Base-by-base conservation (phyloP, 306 rosid genomes). In the Pachyrhizus erosus region DNA sequence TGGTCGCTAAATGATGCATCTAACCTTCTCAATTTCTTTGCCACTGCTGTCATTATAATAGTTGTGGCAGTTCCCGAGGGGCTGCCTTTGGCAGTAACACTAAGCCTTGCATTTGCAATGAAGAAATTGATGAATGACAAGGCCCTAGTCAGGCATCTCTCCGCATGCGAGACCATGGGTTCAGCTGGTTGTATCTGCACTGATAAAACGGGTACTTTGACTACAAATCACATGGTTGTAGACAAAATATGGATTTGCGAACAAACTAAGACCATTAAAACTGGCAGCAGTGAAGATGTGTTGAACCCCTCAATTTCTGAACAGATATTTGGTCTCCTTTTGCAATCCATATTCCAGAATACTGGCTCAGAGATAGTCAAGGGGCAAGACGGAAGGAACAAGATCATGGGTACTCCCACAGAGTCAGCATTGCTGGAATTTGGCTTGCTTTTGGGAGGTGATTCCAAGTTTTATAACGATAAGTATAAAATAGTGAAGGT, bases 51-150 rank as follows among this genome's bases (percentile, higher is more conserved):
- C 12, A 96, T 92, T 76, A 96, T 96, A 54, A 85, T 96, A 6
- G 98, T 96, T 61, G 99, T 96, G 46, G 99, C 99, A 3, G 96
- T 96, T 58, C 98, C 99, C 0, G 98, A 93, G 77, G 99, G 98
- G 39, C 76, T 96, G 2, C 99, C 98, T 40, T 77, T 96, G 77
- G 99, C 99, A 5, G 97, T 96, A 76, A 93, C 99, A 24, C 67
- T 96, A 61, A 93, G 99, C 81, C 99, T 96, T 78, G 97, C 98
- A 27, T 93, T 96, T 70, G 98, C 96, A 27, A 93, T 93, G 98
- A 96, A 93, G 80, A 91, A 92, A 84, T 45, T 96, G 5, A 96
- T 96, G 98, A 81, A 80, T 26, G 96, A 96, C 84, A 92, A 85
- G 86, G 99, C 98, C 52, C 91, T 96, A 0, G 97, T 96, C 8